These are phyloP conservation scores for Aschersonia sp. DNA, from an alignment of 2,329 filamentous ascomycete genomes.

Conservation along the genomic window DNA sequence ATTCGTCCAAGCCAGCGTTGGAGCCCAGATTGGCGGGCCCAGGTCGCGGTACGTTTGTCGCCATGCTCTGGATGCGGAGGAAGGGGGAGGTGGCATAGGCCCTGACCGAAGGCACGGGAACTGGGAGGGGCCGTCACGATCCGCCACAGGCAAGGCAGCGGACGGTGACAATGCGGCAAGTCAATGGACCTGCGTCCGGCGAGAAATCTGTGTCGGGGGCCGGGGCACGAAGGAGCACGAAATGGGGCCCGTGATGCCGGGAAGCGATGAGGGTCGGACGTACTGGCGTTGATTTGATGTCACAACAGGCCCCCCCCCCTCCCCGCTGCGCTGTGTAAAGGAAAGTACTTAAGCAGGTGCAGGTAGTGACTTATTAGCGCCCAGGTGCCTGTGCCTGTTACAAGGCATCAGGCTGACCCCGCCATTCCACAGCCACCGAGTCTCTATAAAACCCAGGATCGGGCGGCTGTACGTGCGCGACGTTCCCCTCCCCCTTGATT, in stretches of 20 bases:
- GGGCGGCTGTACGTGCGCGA: too few species aligned
- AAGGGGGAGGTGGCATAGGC: constrained; percentile 3
- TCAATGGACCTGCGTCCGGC: background rate
- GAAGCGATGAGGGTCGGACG: too few species aligned
- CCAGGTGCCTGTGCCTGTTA: background rate
- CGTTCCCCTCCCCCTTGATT: too few species aligned
- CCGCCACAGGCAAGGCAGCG: constrained; percentile 9
- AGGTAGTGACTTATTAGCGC: background rate
- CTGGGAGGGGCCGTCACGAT: constrained; percentile 4
- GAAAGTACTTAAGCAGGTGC: too few species aligned
- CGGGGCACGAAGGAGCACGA: too few species aligned
- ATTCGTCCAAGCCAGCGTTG: constrained; percentile 83
- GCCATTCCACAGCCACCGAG: too few species aligned
- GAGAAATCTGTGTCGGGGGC: too few species aligned
- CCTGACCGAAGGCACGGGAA: background rate
- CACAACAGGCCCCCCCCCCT: background rate
- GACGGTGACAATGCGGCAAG: constrained; percentile 6
- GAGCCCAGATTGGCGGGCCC: constrained; percentile 75
- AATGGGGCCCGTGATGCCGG: too few species aligned
- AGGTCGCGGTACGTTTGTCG: constrained; percentile 59
- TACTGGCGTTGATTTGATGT: constrained; percentile 2
- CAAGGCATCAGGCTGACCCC: too few species aligned
- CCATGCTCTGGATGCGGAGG: constrained; percentile 17
- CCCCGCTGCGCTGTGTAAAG: background rate
- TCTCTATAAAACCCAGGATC: too few species aligned